Conservation (phyloP, 2,329 filamentous ascomycete genomes). For the Trichoderma cornu-damae region DNA sequence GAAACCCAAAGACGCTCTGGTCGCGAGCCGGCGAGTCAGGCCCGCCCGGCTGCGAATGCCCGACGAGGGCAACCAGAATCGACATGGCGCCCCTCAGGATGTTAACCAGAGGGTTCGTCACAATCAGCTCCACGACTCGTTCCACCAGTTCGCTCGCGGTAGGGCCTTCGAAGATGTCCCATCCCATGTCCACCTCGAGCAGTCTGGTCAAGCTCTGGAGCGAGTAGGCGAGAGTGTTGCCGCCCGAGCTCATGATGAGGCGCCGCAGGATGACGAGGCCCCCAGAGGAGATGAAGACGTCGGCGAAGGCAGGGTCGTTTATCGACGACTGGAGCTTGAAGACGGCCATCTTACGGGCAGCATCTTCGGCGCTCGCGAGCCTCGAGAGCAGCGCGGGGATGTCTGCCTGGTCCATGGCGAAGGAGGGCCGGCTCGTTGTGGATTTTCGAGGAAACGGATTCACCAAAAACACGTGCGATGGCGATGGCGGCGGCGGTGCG, state of each 20-base stretch:
- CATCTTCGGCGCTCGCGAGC: conserved; percentile 71
- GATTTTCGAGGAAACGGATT: conserved; percentile 2
- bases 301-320: conserved; percentile 92
- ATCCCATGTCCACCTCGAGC: conserved; percentile 95
- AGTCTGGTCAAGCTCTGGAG: conserved; percentile 82
- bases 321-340: conserved; percentile 97
- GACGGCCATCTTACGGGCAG: conserved; percentile 93
- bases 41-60: conserved; percentile 64
- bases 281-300: conserved; percentile 88
- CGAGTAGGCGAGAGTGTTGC: conserved; percentile 94
- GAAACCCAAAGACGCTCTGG: conserved; percentile 74
- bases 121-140: conserved; percentile 83
- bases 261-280: conserved; percentile 76
- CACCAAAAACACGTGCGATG: not conserved
- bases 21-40: conserved; percentile 33
- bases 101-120: conserved; percentile 93
- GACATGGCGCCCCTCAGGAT: conserved; percentile 96
- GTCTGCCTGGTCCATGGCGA: conserved; percentile 59
- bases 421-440: conserved; percentile 1
- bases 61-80: conserved; percentile 88
- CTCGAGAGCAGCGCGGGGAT: conserved; percentile 61
- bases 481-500: not conserved
- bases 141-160: conserved; percentile 62
- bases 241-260: conserved; percentile 76
- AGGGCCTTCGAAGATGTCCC: conserved; percentile 73